Conservation (phyloP, 1,284 basidiomycete species). For the Microbotryum saponariae region DNA sequence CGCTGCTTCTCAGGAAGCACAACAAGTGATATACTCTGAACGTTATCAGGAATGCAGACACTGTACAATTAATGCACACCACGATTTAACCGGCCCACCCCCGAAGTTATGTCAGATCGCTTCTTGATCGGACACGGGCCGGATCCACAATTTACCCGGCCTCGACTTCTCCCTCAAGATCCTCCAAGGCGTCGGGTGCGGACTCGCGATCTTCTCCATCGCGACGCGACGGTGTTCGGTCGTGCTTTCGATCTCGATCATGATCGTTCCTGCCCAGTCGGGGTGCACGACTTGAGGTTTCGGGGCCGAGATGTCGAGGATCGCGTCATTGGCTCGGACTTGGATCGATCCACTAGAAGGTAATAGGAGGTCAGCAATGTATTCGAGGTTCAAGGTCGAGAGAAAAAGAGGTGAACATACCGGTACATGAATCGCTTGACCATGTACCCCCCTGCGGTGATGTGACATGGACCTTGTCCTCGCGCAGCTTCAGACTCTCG, state of each 20-base stretch:
- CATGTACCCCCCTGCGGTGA: constrained; percentile 41
- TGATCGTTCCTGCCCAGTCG: constrained; percentile 33
- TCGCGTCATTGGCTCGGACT: constrained; percentile 12
- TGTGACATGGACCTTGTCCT: constrained; percentile 41
- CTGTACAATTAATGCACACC: no score
- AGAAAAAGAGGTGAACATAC: constrained; percentile 36
- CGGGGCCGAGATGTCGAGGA: constrained; percentile 19
- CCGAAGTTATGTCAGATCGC: no score
- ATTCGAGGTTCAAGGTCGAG: not conserved
- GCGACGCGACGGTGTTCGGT: constrained; percentile 27
- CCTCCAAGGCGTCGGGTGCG: constrained; percentile 14
- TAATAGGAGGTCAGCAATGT: no score
- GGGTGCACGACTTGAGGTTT: constrained; percentile 31
- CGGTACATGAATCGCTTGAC: constrained; percentile 44
- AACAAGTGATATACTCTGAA: no score
- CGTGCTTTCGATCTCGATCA: constrained; percentile 36
- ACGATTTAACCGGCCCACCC: no score
- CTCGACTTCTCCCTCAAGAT: constrained; percentile 18
- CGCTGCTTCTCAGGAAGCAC: no score
- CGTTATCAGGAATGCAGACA: no score
- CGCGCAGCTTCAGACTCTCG: constrained; percentile 39
- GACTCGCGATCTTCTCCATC: constrained; percentile 4
- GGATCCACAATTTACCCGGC: constrained; percentile 11
- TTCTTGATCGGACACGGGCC: not conserved
- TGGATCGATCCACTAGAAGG: not conserved